Base-by-base conservation (phyloP, 768 basidiomycete species). In the Phanerodontia chrysosporium region DNA sequence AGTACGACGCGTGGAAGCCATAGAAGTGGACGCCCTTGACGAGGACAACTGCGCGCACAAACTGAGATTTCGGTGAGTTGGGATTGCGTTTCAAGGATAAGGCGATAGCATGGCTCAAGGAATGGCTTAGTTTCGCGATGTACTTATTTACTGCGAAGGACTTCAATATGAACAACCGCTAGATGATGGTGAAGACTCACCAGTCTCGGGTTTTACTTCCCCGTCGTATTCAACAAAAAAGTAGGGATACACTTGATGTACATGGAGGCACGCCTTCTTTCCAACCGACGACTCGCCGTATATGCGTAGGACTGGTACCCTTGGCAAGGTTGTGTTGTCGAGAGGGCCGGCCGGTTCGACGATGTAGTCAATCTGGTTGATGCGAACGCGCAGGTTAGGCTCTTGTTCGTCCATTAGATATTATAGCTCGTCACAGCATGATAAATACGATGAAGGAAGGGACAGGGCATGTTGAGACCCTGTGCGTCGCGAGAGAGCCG, bases 1-100 rank as follows among this genome's bases (percentile, higher is more conserved):
- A 79, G 66, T 93, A 90, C 27, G 85, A 83, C 12, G 87, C 77
- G 70, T 93, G 89, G 70, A 95, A 98, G 9, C 97, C 95, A 72
- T 98, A 98, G 73, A 98, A 97, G 67, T 90, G 88, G 18, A 94
- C 76, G n/a, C 94, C 97, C 74, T 98, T 98, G 62, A 95, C 91
- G 52, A 95, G 78, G 49, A 92, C 69, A 42, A 97, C 80, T 24
- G 86, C 86, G 14, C 91, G 89, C 59, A 92, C 77, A 67, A 80
- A 87, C 64, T 81, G 82, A 18, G 83, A 80, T 46, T 75, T 80
- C 5, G 74, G 72, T 1, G 83, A 83, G 9, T 78, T 67, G 0
- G 88, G 89, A 57, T 90, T 84, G 27, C 86, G 86, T 67, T 87
- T 87, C 64, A 93, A 72, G 3, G 92, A 92, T 48, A 93, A 73